Evolutionary conservation across 169 alveolate species (phyloP).

Genomic region (Cryptosporidium tyzzeri): DNA sequence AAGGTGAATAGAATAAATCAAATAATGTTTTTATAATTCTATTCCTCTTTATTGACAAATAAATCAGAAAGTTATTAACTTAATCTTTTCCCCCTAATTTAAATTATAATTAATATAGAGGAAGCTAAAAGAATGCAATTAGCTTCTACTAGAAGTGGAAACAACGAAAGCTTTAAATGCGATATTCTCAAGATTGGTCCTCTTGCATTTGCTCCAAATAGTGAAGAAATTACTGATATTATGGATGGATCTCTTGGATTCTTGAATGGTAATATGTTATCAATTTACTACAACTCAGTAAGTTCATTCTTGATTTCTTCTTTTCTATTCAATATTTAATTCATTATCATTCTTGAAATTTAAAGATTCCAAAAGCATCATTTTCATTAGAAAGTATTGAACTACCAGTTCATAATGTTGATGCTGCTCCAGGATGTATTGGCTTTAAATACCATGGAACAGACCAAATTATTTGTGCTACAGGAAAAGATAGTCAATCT

Average conservation of each 20-base stretch:
- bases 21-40: neutral
- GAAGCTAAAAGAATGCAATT: slow-evolving; percentile 74
- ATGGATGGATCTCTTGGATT: slow-evolving; percentile 77
- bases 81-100: slow-evolving; percentile 7
- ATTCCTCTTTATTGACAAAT: neutral
- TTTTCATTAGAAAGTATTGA: slow-evolving; percentile 81
- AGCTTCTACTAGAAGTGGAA: slow-evolving; percentile 77
- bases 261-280: slow-evolving; percentile 53
- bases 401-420: slow-evolving; percentile 78
- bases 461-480: slow-evolving; percentile 80
- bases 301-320: neutral
- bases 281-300: slow-evolving; percentile 60
- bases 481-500: slow-evolving; percentile 78
- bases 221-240: slow-evolving; percentile 77
- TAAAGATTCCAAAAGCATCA: slow-evolving; percentile 69
- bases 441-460: slow-evolving; percentile 80
- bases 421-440: slow-evolving; percentile 74
- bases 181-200: slow-evolving; percentile 83
- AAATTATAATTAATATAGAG: slow-evolving; percentile 25
- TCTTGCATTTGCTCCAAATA: slow-evolving; percentile 79
- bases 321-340: neutral
- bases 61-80: slow-evolving; percentile 8
- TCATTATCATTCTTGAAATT: neutral
- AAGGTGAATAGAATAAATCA: neutral
- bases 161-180: slow-evolving; percentile 58